phyloP scores from a whole-genome alignment of 768 basidiomycete species.

The Lactifluus echinatus region DNA sequence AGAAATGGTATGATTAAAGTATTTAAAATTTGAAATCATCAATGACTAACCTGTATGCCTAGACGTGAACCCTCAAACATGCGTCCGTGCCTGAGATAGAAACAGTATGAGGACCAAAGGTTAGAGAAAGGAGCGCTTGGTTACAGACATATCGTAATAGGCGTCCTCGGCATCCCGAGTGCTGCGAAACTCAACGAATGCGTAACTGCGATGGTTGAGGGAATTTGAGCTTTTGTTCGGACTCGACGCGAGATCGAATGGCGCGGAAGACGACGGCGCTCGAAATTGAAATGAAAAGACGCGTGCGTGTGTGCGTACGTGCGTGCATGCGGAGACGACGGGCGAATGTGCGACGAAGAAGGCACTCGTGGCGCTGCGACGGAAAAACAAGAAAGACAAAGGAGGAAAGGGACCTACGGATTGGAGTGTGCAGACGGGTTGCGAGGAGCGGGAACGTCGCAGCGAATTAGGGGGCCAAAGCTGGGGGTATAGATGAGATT shows the following conservation, averaged over 20 bases:
- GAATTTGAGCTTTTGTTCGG: slow-evolving; percentile 49
- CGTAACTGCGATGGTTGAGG: slow-evolving; percentile 56
- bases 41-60: slow-evolving; percentile 55
- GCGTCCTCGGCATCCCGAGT: slow-evolving; percentile 75
- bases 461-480: slow-evolving; percentile 75
- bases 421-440: slow-evolving; percentile 66
- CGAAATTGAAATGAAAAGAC: slow-evolving; percentile 20
- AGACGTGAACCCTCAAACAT: slow-evolving; percentile 66
- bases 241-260: slow-evolving; percentile 22
- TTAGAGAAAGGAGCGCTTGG: neutral
- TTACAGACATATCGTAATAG: slow-evolving; percentile 66
- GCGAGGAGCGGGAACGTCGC: slow-evolving; percentile 83
- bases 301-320: slow-evolving; percentile 4
- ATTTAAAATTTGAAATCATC: neutral
- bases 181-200: slow-evolving; percentile 78
- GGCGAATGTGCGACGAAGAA: slow-evolving; percentile 20
- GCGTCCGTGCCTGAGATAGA: slow-evolving; percentile 54
- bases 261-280: slow-evolving; percentile 23
- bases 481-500: slow-evolving; percentile 29
- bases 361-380: slow-evolving; percentile 22
- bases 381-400: slow-evolving; percentile 20
- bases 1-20: neutral
- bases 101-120: neutral
- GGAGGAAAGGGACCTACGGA: slow-evolving; percentile 56
- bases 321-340: slow-evolving; percentile 15